Conservation (phyloP, 768 basidiomycete genomes). For the Xerocomellus intermedius region DNA sequence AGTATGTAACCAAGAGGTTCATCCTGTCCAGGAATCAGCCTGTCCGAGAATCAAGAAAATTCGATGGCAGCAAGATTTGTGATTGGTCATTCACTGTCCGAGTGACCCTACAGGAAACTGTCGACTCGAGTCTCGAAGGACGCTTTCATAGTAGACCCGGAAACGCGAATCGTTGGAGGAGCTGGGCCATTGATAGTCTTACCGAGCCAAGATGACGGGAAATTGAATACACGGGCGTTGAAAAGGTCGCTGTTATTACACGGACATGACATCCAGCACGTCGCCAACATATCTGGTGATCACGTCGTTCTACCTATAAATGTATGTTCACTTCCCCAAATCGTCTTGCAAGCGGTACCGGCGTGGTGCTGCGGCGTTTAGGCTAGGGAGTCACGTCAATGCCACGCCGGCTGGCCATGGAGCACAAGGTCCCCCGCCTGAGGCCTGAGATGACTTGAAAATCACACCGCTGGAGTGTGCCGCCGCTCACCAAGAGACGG, state of each 20-base stretch:
- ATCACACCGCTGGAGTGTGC: background rate
- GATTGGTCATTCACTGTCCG: background rate
- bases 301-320: conserved; percentile 13
- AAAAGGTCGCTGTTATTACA: conserved; percentile 12
- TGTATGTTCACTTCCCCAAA: conserved; percentile 18
- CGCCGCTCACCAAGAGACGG: background rate
- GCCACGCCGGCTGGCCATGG: background rate
- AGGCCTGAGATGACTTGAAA: conserved; percentile 6
- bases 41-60: background rate
- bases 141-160: background rate
- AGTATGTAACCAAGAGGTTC: background rate
- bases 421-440: conserved; percentile 1
- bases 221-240: conserved; percentile 5
- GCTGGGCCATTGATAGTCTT: background rate
- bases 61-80: background rate
- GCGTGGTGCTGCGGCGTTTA: conserved; percentile 13
- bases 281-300: conserved; percentile 8
- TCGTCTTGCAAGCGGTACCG: conserved; percentile 20
- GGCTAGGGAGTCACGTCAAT: background rate
- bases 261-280: conserved; percentile 29
- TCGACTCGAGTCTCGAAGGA: conserved; percentile 6
- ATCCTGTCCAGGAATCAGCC: background rate
- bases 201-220: background rate
- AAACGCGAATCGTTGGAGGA: conserved; percentile 17
- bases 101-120: background rate